Base-by-base conservation (phyloP, 768 basidiomycete species). In the Grammothele lineata region DNA sequence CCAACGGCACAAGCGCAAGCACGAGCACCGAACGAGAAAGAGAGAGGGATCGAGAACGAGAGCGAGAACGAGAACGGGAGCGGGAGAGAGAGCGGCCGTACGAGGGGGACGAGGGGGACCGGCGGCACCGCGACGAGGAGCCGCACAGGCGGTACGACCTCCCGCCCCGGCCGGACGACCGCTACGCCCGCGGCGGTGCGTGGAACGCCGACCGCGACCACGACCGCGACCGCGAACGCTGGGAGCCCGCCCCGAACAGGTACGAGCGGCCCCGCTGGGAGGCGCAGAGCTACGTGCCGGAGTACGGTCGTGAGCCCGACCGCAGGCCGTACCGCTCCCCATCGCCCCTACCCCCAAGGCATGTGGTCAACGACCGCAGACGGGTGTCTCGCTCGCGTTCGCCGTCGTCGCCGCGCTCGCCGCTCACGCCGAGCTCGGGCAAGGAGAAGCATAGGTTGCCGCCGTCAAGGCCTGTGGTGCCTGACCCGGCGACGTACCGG, bases 81-180 rank as follows among this genome's bases (percentile, higher is more conserved):
- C 27, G 27, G 27, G 33, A 65, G 17, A 67, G 70, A 47, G 70
- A 72, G 40, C 67, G 72, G 38, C 61, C 68, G 10, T 69, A 65
- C 27, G 33, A n/a, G n/a, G n/a, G n/a, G n/a, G n/a, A n/a, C n/a
- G 76, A 78, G 33, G 74, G 77, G 34, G 76, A 78, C 43, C 53
- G 70, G 40, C 62, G 69, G 45, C 53, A 62, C 45, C 60, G 72
- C 27, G 69, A 77, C 33, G 56, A 63, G 12, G 72, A 74, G 35
- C 38, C 45, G 21, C 65, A 63, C 43, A 56, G 55, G 40, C 61
- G 47, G 41, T 59, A 32, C 21, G 30, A 43, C 7, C 37, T 58
- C 2, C 56, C 53, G 17, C 47, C 53, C 4, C 51, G 54, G 11
- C 52, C 50, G n/a, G 17, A 36, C n/a, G 35, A 36, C 6, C 18